Evolutionary conservation across 306 rosid species (phyloP), one percentile per base, ranked within the genome.

Genomic region (Pyrus betulifolia): DNA sequence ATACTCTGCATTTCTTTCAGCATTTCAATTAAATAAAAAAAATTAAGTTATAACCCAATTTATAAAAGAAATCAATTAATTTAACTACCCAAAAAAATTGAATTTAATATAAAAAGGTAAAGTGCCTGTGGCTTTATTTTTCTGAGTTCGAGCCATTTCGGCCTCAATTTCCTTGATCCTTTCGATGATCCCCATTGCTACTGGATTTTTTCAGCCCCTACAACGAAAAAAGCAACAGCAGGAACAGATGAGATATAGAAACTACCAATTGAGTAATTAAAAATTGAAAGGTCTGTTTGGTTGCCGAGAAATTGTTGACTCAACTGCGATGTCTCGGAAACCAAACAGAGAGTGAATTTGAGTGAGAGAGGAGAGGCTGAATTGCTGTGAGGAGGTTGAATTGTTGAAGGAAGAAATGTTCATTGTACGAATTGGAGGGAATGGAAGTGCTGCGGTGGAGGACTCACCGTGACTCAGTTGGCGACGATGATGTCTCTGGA

Each of bases 81-180:
- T 54, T 46, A 42, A 66, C 13, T 5, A 45, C 46, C 57, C 19
- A 46, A 60, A 6, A 52, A 38, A 10, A 0, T 1, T 8, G 67
- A 35, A 38, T 13, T n/a, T 15, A 69, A 23, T 22, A 4, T 30
- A 38, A 52, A 44, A 45, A 27, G 42, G 17, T 18, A 49, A 35
- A 60, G 35, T 66, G 87, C 99, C 99, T 31, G 99, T 96, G 68
- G 99, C 99, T 87, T 96, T 96, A 76, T 96, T 96, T 76, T 96
- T 96, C 87, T 96, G 99, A 64, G 99, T 96, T 80, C 99, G 96
- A 82, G 97, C 97, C 99, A 96, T 96, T 89, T 96, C 99, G 93
- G 92, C 92, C 83, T 96, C 99, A 63, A 96, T 96, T 86, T 96
- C 99, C 74, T 89, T 92, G 88, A 96, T 96, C 90, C 82, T 92